Conservation (phyloP, 2,329 filamentous ascomycete species). For the Microdochium paspali region DNA sequence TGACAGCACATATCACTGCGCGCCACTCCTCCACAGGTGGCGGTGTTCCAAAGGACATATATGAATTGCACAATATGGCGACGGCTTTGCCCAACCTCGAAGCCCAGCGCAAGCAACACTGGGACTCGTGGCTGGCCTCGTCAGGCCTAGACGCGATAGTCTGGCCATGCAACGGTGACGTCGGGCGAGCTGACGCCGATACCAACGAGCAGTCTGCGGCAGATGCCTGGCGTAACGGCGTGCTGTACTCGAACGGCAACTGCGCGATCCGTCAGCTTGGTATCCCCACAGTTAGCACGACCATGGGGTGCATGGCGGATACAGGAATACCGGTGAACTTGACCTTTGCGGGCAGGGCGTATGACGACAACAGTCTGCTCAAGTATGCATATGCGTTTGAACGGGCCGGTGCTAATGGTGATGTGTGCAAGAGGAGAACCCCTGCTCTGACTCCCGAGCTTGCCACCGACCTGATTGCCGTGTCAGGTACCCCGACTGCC, state of each 20-base stretch:
- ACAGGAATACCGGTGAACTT: constrained; percentile 41
- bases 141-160: constrained; percentile 32
- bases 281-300: constrained; percentile 41
- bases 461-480: not conserved
- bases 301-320: constrained; percentile 38
- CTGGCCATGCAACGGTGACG: constrained; percentile 40
- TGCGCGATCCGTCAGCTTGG: constrained; percentile 42
- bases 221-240: constrained; percentile 36
- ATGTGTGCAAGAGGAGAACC: not conserved
- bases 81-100: constrained; percentile 35
- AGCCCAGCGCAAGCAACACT: constrained; percentile 33
- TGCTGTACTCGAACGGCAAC: constrained; percentile 45
- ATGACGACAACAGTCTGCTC: constrained; percentile 27
- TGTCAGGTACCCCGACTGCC: not conserved
- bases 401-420: not conserved
- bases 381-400: constrained; percentile 13
- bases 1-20: not conserved
- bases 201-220: constrained; percentile 15
- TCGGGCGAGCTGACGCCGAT: constrained; percentile 38
- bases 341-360: constrained; percentile 39
- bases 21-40: constrained; percentile 4
- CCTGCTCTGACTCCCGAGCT: not conserved
- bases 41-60: constrained; percentile 22
- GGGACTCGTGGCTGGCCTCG: constrained; percentile 39
- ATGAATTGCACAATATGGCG: constrained; percentile 29